Conservation (phyloP, 495 filamentous ascomycete genomes). For the Hypoxylon trugodes region DNA sequence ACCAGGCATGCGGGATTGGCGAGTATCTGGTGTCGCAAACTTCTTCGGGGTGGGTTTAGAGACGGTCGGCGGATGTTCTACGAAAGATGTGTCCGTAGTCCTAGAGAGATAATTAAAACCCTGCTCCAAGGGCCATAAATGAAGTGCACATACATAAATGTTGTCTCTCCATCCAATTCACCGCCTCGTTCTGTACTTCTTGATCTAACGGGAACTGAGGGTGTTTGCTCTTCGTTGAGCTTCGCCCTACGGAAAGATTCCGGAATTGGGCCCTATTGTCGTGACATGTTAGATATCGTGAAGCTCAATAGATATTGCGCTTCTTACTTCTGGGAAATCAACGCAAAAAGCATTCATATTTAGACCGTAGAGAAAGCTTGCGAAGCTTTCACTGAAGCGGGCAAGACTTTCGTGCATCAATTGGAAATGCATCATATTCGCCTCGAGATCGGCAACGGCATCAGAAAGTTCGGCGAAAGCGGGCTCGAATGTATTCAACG, state of each 20-base stretch:
- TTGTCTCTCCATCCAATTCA: constrained; percentile 70
- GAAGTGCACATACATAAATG: constrained; percentile 75
- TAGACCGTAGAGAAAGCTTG: constrained; percentile 90
- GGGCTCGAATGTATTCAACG: constrained; percentile 83
- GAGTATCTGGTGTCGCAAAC: constrained; percentile 62
- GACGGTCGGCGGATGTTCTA: constrained; percentile 82
- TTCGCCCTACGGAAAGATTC: constrained; percentile 75
- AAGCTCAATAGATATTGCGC: background rate
- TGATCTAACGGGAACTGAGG: constrained; percentile 26
- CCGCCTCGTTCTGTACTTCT: constrained; percentile 43
- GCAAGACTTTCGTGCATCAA: constrained; percentile 96
- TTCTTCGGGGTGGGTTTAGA: constrained; percentile 71
- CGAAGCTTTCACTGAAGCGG: constrained; percentile 95
- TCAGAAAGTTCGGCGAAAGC: constrained; percentile 94
- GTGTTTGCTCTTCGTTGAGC: constrained; percentile 57
- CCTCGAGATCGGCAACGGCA: constrained; percentile 93
- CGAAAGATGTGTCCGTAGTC: constrained; percentile 94
- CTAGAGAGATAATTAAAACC: constrained; percentile 55
- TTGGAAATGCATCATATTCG: constrained; percentile 96
- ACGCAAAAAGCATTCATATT: constrained; percentile 99
- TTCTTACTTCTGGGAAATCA: constrained; percentile 87
- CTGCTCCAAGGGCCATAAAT: background rate
- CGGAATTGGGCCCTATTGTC: constrained; percentile 55
- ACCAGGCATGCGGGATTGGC: constrained; percentile 53
- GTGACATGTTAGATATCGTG: constrained; percentile 1